A percentile compares a stretch with the other conserved stretches of the same genome.
These are phyloP conservation scores for Linnemannia schmuckeri DNA, from an alignment of 192 early-diverging fungal genomes.

Conservation along the genomic window DNA sequence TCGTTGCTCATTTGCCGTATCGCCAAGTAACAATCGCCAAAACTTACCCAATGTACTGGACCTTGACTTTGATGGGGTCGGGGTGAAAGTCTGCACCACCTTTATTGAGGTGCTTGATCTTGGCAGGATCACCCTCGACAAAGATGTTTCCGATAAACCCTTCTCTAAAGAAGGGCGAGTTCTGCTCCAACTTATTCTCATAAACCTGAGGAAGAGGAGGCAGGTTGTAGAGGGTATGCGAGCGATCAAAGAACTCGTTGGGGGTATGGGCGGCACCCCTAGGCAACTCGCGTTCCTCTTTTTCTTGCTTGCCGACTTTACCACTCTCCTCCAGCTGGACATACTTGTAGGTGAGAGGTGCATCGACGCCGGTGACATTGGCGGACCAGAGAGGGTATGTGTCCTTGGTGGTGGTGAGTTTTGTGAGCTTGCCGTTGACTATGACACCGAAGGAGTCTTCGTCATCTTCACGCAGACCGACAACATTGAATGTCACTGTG, in stretches of 20 bases:
- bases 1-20: neutral
- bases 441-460: conserved; percentile 31
- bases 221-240: conserved; percentile 11
- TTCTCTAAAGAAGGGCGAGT: conserved; percentile 40
- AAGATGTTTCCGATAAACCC: conserved; percentile 37
- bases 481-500: conserved; percentile 51
- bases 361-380: conserved; percentile 31
- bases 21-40: neutral
- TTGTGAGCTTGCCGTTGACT: conserved; percentile 46
- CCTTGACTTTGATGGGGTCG: conserved; percentile 10
- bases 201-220: conserved; percentile 42
- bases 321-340: conserved; percentile 24
- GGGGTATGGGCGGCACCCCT: conserved; percentile 32
- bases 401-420: conserved; percentile 26
- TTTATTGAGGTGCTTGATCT: conserved; percentile 18
- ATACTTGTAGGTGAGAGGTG: conserved; percentile 33
- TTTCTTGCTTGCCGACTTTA: conserved; percentile 21
- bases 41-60: conserved; percentile 33
- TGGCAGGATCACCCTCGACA: conserved; percentile 27
- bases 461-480: conserved; percentile 23
- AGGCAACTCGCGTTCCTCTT: conserved; percentile 21
- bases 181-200: conserved; percentile 31
- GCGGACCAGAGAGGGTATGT: conserved; percentile 53
- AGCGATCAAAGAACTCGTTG: conserved; percentile 41
- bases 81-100: conserved; percentile 13